Evolutionary conservation across 345 rosid species (phyloP), one percentile per base, ranked within the genome.

Genomic region (Rhodomyrtus tomentosa): DNA sequence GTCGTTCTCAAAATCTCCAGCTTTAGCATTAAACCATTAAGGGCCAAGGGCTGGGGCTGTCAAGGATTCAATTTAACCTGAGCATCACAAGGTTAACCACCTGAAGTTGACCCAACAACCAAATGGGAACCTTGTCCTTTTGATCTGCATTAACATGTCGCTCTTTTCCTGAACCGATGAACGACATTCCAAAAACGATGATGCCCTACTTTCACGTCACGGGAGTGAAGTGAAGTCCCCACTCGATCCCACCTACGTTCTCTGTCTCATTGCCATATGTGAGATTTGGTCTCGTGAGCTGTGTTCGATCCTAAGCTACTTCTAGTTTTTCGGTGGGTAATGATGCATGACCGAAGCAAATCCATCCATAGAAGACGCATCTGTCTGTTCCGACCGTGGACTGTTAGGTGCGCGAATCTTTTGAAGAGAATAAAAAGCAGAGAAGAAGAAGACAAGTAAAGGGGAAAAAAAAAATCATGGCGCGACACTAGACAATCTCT

Each of bases 41-140:
- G 42, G 40, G 74, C 74, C 4, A 21, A 25, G 55, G 74, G 74
- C 73, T 15, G 20, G 20, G 74, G 74, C 87, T 79, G 86, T 86
- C 87, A 85, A 76, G 85, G 86, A 89, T 84, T 87, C 89, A 87
- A 82, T 88, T 59, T 88, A 87, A 88, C 90, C 90, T 84, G 87
- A 89, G 76, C 45, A 32, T 53, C 16, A 29, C 76, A 18, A 0
- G 76, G 24, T 68, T 68, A 68, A 68, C 45, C 24, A 32, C 42
- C 76, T 91, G 93, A 92, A 87, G 91, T 89, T 90, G 92, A 90
- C 93, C 91, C 89, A 48, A 84, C 89, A 86, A 84, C 85, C 86
- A 83, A 53, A 42, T 53, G 24, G 24, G 32, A 68, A n/a, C n/a
- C 21, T 36, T 32, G 42, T 68, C 42, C 50, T 14, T 18, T 22